Base-by-base conservation (phyloP, 1,284 basidiomycete species). In the Malassezia caprae region DNA sequence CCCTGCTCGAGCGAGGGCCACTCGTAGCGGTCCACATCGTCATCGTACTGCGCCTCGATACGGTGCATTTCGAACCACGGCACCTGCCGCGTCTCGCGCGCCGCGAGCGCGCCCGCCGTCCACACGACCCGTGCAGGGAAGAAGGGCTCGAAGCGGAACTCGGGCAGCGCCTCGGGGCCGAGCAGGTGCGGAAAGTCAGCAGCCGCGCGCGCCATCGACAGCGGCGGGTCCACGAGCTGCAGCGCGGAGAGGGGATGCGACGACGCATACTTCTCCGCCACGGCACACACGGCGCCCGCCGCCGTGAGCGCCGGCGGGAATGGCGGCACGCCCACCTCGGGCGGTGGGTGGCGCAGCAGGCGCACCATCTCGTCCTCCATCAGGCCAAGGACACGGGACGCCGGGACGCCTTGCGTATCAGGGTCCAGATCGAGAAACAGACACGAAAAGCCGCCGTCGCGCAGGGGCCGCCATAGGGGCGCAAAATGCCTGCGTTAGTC, bases 41-140 rank as follows among this genome's bases (percentile, higher is more conserved):
- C 68, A 8, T 70, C 68, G 48, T 62, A 56, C 53, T 60, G 40
- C 46, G 65, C 55, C 49, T 72, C 69, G 42, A 72, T 70, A 12
- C 68, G 56, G 32, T 72, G 68, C 24, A 61, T 60, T n/a, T 69
- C 65, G 34, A 61, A 70, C 63, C 63, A 72, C 5, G 68, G 61
- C 31, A 65, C 58, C 11, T 44, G 40, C 23, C 50, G 32, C 8
- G 59, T 39, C 23, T 59, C 49, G 31, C 65, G 64, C 41, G 57
- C 39, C 15, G 56, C 49, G 27, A 69, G 44, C 49, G 64, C 64
- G 5, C 52, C 46, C 15, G 46, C 41, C 28, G 62, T 64, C 68
- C 69, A 70, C 8, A 61, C 60, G 2, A 72, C 67, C 13, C 64
- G 49, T 15, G 61, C 53, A 0, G 69, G 68, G 45, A 72, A 72